phyloP scores from a whole-genome alignment of 78 protist species.

The Dictyostelium capitatum region DNA sequence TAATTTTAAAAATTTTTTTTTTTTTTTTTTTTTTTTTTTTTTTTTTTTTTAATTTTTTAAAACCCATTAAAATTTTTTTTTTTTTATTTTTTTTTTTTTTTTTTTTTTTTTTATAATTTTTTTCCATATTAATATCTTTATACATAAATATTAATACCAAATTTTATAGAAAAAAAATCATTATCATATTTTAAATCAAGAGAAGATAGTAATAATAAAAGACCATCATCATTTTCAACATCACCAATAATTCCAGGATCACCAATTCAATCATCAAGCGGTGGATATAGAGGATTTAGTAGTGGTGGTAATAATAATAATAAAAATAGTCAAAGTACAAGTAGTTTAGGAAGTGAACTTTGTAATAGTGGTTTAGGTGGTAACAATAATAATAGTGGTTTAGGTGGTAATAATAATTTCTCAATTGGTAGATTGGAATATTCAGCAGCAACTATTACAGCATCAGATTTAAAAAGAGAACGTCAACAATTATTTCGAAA shows the following conservation, averaged over 20 bases:
- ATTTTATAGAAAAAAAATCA: not conserved
- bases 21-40: no score
- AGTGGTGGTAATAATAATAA: not conserved
- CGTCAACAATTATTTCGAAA: conserved; percentile 55
- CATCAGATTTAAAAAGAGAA: conserved; percentile 51
- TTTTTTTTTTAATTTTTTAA: no score
- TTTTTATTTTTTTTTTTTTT: no score
- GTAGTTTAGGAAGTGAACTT: not conserved
- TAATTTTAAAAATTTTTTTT: no score
- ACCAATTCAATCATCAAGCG: not conserved
- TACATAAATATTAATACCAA: not conserved
- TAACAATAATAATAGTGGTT: not conserved
- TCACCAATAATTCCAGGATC: conserved; percentile 10
- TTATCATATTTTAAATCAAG: not conserved
- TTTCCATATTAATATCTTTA: not conserved
- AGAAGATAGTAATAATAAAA: not conserved
- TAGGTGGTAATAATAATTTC: not conserved
- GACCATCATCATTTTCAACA: conserved; percentile 53
- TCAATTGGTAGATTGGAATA: conserved; percentile 8
- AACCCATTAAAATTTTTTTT: no score
- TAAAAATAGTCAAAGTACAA: not conserved
- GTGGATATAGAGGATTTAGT: not conserved
- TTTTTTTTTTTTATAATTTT: no score
- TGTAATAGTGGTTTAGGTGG: not conserved
- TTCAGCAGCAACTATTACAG: conserved; percentile 69